Evolutionary conservation across 257 asterid species (phyloP), one percentile per base, ranked within the genome.

Genomic region (Forsythia suspensa): DNA sequence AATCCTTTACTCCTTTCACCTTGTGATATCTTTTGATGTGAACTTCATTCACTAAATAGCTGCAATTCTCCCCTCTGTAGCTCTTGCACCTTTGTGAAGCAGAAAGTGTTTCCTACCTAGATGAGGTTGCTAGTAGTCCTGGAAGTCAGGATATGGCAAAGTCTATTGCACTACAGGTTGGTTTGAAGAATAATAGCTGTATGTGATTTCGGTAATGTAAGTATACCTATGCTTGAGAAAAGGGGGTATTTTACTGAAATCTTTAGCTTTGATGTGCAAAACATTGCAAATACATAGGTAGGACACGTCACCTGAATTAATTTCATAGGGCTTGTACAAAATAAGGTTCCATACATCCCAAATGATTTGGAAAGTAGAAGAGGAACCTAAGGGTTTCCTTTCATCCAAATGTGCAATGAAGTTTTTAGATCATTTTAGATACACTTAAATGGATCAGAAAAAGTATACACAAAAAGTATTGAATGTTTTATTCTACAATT

Each of bases 41-140:
- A 74, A 69, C 67, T 46, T 70, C 34, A 34, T 44, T 77, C 66
- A 67, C 44, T 42, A 77, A 52, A 81, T 74, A 81, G 77, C 68
- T 71, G 76, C 57, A 46, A 66, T 57, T 44, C 57, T 42, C 77
- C 79, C 29, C 82, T 6, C 71, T 88, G 92, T 95, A 96, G 99
- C 93, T 96, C 70, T 83, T 91, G 91, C 85, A 89, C 86, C 99
- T 96, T 29, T 96, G 98, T 55, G 99, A 96, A 87, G 92, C 97
- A 12, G 99, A 96, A 84, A 89, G 87, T 72, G 90, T 90, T 4
- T 94, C 99, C 77, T 96, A 94, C 88, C 89, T 96, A 88, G 99
- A 96, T 76, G 99, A 94, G 87, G 97, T 94, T 77, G 94, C 97
- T 80, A 90, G 94, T 84, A 88, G 84, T 72, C 85, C 88, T 44